phyloP scores from a whole-genome alignment of 2,329 filamentous ascomycete species.

The Dothistroma pini region DNA sequence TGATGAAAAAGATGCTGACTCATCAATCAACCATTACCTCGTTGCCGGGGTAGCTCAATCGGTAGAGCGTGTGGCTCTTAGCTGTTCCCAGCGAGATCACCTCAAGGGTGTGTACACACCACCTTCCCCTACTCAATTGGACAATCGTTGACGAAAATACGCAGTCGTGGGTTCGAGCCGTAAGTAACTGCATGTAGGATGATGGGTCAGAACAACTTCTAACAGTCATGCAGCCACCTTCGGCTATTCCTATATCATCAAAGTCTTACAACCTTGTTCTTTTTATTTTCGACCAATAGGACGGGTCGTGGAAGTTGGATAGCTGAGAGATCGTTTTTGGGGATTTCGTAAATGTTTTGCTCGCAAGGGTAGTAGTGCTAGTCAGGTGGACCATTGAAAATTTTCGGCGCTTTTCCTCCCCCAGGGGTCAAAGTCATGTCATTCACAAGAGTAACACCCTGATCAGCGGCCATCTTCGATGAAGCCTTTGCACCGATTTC shows the following conservation, averaged over 20 bases:
- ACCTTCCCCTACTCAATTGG: too few relatives aligned
- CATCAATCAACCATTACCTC: background rate
- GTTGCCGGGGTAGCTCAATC: conserved; percentile 50
- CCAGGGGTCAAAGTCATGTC: background rate
- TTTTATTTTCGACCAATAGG: background rate
- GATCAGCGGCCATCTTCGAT: background rate
- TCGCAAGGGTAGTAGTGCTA: background rate
- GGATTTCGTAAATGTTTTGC: background rate
- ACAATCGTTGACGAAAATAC: background rate
- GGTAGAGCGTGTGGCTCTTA: conserved; percentile 54
- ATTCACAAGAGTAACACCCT: background rate
- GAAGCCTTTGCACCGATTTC: background rate
- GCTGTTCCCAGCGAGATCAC: background rate
- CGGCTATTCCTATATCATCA: background rate
- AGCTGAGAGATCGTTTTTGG: background rate
- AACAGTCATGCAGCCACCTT: background rate
- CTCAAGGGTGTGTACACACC: background rate
- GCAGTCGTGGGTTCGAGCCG: background rate
- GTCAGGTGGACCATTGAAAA: too few relatives aligned
- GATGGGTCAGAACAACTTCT: background rate
- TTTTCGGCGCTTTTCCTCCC: too few relatives aligned
- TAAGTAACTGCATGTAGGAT: background rate
- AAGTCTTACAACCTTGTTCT: background rate
- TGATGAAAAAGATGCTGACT: background rate
- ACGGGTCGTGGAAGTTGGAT: background rate